Evolutionary conservation across 108 stramenopile genomes (phyloP), one percentile per base, ranked within the genome.

Genomic region (Cylindrotheca closterium): DNA sequence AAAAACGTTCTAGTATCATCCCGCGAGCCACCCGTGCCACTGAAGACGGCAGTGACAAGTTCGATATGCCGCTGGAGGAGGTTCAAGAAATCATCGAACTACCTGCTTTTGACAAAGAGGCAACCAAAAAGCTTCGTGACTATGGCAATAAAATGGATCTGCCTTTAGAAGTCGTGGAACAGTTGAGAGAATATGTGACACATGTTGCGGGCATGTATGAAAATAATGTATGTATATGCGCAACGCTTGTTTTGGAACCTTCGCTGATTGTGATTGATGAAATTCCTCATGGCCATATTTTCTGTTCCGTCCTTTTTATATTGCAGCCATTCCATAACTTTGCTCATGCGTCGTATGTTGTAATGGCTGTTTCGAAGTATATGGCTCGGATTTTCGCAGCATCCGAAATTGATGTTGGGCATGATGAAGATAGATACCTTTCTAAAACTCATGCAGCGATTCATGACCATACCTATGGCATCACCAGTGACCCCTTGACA

Each of bases 281-380:
- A 22, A 24, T 25, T 12, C 51, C 15, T 25, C 26, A 15, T 12
- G 12, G 15, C 42, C 8, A 45, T 45, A 45, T 15, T 45, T 12
- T 15, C 42, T 45, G 15, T 15, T 8, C n/a, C 21, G 18, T 12
- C 21, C 21, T 10, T 19, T 19, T 57, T 32, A 2, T 57, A 21
- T 2, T 33, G 31, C 21, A 57, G 31, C 45, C 46, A 2, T 60
- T 60, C 46, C 46, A 47, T 46, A 45, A 60, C 45, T 60, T 60
- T 48, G 60, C 19, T 12, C 60, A 60, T 60, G 60, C 60, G 19
- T 47, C 45, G 45, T 48, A 60, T 26, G 60, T 60, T 2, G 56
- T 57, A 1, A 32, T 57, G 56, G 31, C 56, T 32, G 56, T 57
- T 17, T 21, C 31, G 19, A 57, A 57, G 22, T 57, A 57, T 4